Evolutionary conservation across 176 grass and related monocot species (phyloP), one percentile per base, ranked within the genome.

Genomic region (Ananas comosus): DNA sequence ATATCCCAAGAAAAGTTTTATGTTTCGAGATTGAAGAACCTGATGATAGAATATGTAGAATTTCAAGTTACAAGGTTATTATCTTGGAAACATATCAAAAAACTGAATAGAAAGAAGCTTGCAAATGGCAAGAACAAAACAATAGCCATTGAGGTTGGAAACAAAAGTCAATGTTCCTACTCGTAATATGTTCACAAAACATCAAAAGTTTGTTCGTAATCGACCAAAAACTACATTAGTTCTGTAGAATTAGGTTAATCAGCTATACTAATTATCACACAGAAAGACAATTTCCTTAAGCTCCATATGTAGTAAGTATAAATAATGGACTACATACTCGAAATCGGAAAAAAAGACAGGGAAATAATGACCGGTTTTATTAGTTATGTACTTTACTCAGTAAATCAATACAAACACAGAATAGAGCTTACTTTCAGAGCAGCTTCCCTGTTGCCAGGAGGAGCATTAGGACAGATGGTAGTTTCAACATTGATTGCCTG

Each of bases 401-500:
- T 42, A 42, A 42, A 42, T 42, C 33, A 42, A 42, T 7, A 42
- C 33, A 42, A 42, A 42, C 33, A 17, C 19, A 59, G 54, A 18
- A 13, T 56, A 56, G 52, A 69, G 63, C 76, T 90, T 78, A 93
- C 94, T 83, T 90, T 93, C 49, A 93, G 42, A 79, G 89, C 89
- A 88, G 78, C 87, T 53, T 90, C 89, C 47, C 94, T 80, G 74
- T 99, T 97, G 70, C 94, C 94, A 33, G 69, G 77, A 59, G 94
- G 89, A 56, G 94, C 94, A 77, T 28, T 83, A 59, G 94, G 94
- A 47, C 94, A 99, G 51, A 99, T 78, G 51, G 84, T 78, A 76
- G 77, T 80, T 74, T 85, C 83, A 92, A 88, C 84, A 84, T 90
- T 99, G 68, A 99, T 86, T 75, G 94, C 94, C 78, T 99, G 81